Base-by-base conservation (phyloP, 306 rosid genomes). In the Vicia villosa region DNA sequence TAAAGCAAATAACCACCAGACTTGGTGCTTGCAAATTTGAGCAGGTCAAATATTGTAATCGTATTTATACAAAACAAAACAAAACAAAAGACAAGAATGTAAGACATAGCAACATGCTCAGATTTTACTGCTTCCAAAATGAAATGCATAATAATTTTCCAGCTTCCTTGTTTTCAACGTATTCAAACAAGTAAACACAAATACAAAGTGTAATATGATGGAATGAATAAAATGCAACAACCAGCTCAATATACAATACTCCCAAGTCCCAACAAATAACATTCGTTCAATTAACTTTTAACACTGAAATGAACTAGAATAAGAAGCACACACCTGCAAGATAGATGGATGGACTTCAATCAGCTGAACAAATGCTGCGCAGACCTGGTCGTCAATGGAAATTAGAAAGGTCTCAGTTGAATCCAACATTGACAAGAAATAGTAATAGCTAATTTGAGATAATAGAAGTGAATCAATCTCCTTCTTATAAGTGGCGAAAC, bases 361-460 rank as follows among this genome's bases (percentile, higher is more conserved):
- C 75, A 95, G 90, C 86, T 95, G 99, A 69, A 95, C 97, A 56
- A 95, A 95, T 77, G 99, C 99, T 16, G 89, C 81, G 75, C 96
- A 84, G 72, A 95, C 99, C 99, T 95, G 89, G 77, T 76, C 70
- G 74, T 77, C 74, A 83, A 20, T 56, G 38, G 45, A 49, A 80
- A 83, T 61, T 38, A 64, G 74, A 68, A 76, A 51, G 49, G 16
- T 62, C 66, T 66, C 61, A 79, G 62, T 67, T 68, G 36, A 51
- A 40, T 64, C 68, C 73, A 78, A 66, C 55, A 82, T 37, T 60
- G 58, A 70, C 16, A 45, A 70, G 47, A 70, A 62, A 63, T 40
- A 60, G 49, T 9, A 55, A 60, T 40, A 16, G 73, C 63, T 34
- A 10, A 38, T 59, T 38, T 28, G 47, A 66, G 26, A 22, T 28